Evolutionary conservation across 2,329 filamentous ascomycete genomes (phyloP).

Genomic region (Venturia effusa): DNA sequence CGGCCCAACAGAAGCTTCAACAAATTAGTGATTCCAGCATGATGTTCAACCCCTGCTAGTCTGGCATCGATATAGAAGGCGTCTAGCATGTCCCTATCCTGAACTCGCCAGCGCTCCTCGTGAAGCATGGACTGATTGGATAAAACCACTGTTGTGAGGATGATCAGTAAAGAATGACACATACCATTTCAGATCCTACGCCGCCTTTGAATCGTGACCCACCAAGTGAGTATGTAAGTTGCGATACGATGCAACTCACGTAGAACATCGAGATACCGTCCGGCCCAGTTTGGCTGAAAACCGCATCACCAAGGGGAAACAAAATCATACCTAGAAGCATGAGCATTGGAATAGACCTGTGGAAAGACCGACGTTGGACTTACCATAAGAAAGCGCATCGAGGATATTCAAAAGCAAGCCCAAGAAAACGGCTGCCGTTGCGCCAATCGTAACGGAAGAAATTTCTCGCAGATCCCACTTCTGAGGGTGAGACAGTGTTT

Average conservation of each 20-base stretch:
- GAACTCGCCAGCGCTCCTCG: too few relatives aligned
- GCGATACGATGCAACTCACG: conserved; percentile 90
- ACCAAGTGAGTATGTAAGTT: conserved; percentile 74
- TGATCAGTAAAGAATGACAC: neutral
- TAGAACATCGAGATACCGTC: conserved; percentile 99
- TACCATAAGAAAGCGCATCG: conserved; percentile 87
- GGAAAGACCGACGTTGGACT: conserved; percentile 15
- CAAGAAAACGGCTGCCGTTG: conserved; percentile 76
- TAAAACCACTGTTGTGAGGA: too few relatives aligned
- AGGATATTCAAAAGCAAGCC: conserved; percentile 85
- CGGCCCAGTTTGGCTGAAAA: conserved; percentile 77
- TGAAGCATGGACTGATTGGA: too few relatives aligned
- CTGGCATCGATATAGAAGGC: too few relatives aligned
- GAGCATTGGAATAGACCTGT: neutral
- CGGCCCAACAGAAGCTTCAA: too few relatives aligned
- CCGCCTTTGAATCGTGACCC: conserved; percentile 85
- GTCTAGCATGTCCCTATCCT: too few relatives aligned
- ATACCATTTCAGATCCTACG: conserved; percentile 78
- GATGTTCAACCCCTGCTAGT: too few relatives aligned
- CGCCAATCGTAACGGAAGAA: conserved; percentile 12
- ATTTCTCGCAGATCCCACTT: conserved; percentile 5
- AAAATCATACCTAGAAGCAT: conserved; percentile 64
- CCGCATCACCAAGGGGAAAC: conserved; percentile 77
- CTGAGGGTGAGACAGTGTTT: neutral
- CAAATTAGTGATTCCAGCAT: too few relatives aligned